phyloP scores from a whole-genome alignment of 1,284 basidiomycete species.

The Cutaneotrichosporon sp. region DNA sequence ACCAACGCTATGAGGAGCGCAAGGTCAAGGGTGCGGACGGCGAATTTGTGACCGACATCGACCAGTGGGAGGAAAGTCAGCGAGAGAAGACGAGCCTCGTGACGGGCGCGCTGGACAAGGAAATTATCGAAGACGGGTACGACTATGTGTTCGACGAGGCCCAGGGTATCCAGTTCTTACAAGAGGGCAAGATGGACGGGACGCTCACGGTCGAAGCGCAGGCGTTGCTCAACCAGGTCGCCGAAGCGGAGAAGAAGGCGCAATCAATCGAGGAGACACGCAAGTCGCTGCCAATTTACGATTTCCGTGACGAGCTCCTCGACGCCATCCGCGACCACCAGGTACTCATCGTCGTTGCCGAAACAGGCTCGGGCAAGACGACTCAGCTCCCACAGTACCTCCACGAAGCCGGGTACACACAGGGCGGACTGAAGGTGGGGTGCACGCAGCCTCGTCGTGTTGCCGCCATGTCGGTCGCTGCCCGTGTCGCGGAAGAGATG shows the following conservation, averaged over 20 bases:
- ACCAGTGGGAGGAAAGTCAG: conserved; percentile 93
- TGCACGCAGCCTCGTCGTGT: conserved; percentile 99
- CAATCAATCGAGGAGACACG: conserved; percentile 82
- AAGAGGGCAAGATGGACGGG: conserved; percentile 74
- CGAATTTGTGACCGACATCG: conserved; percentile 91
- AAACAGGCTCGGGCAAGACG: conserved; percentile 96
- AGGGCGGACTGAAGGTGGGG: conserved; percentile 82
- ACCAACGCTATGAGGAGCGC: conserved; percentile 87
- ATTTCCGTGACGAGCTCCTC: conserved; percentile 80
- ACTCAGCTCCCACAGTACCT: conserved; percentile 98
- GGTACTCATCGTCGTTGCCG: conserved; percentile 85
- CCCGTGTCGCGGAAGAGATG: conserved; percentile 98
- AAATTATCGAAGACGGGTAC: conserved; percentile 70
- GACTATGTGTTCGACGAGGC: conserved; percentile 98
- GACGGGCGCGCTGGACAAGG: conserved; percentile 84
- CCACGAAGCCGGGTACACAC: conserved; percentile 93
- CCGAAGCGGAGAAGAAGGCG: conserved; percentile 88
- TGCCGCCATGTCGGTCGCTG: conserved; percentile 98
- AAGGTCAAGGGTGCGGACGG: conserved; percentile 71
- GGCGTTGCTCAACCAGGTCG: conserved; percentile 80
- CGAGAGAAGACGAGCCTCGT: conserved; percentile 84
- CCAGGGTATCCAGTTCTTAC: conserved; percentile 93
- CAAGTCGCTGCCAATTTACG: conserved; percentile 85
- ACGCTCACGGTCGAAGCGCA: conserved; percentile 84
- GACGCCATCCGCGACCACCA: conserved; percentile 88